Evolutionary conservation across 2,329 filamentous ascomycete species (phyloP).

Genomic region (Exophiala sp.): DNA sequence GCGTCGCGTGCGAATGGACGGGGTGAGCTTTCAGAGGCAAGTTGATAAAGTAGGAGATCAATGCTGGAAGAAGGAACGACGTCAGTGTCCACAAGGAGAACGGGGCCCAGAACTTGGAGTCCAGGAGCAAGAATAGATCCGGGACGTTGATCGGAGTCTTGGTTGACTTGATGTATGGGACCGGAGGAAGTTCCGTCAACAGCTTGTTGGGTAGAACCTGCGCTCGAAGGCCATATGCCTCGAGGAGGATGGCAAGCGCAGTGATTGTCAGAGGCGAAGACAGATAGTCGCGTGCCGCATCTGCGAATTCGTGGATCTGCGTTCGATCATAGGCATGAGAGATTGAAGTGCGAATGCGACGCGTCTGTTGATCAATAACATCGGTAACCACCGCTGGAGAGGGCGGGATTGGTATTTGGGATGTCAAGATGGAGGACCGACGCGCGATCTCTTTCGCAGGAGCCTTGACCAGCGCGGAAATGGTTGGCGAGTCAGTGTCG

Average conservation of each 20-base stretch:
- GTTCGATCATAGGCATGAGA: constrained; percentile 55
- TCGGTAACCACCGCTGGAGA: constrained; percentile 73
- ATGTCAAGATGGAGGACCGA: constrained; percentile 38
- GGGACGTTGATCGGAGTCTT: constrained; percentile 63
- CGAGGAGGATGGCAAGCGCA: constrained; percentile 60
- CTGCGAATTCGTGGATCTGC: constrained; percentile 60
- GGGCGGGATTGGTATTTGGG: constrained; percentile 66
- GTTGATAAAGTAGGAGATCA: constrained; percentile 86
- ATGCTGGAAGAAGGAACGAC: constrained; percentile 61
- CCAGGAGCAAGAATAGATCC: constrained; percentile 70
- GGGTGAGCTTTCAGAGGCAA: constrained; percentile 52
- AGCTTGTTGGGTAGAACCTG: constrained; percentile 68
- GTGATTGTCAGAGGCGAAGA: constrained; percentile 70
- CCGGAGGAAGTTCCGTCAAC: constrained; percentile 60
- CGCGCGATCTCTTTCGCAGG: constrained; percentile 38
- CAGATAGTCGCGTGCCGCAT: constrained; percentile 61
- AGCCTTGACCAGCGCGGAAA: constrained; percentile 22
- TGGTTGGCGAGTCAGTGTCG: constrained; percentile 17
- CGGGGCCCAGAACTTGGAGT: constrained; percentile 75
- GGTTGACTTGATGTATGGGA: constrained; percentile 50
- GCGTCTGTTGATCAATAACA: constrained; percentile 62
- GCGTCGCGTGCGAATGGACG: constrained; percentile 35
- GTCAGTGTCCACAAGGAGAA: constrained; percentile 70
- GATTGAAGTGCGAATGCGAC: constrained; percentile 54
- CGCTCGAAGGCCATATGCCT: constrained; percentile 62